Conservation (phyloP, 2,329 filamentous ascomycete genomes). For the Calonectria pseudoreteaudii region DNA sequence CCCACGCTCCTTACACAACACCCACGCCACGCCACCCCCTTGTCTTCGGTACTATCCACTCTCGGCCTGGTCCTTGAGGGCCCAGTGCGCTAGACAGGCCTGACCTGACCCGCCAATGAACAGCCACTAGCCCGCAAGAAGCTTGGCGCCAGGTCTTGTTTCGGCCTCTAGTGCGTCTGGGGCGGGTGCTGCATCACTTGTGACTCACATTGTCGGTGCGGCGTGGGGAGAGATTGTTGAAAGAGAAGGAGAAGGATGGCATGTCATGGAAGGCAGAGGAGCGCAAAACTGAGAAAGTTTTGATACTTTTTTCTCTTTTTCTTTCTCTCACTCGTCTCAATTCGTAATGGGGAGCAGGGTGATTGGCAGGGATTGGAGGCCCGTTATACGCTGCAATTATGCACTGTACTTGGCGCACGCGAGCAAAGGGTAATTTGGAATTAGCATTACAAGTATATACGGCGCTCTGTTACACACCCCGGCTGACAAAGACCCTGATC, state of each 20-base stretch:
- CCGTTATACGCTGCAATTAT: slow-evolving; percentile 4
- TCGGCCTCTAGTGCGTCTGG: slow-evolving; percentile 36
- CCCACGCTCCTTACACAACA: slow-evolving; percentile 14
- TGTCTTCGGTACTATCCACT: slow-evolving; percentile 12
- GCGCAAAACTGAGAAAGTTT: background rate
- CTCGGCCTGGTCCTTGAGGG: slow-evolving; percentile 19
- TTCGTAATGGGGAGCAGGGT: background rate
- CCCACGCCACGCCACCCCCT: slow-evolving; percentile 19
- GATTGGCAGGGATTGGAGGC: background rate
- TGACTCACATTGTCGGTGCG: slow-evolving; percentile 43
- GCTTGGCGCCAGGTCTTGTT: slow-evolving; percentile 39
- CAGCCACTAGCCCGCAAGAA: slow-evolving; percentile 32
- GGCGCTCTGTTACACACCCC: slow-evolving; percentile 2
- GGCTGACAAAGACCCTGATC: slow-evolving; percentile 14
- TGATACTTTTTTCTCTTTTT: background rate
- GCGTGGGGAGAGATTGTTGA: slow-evolving; percentile 24
- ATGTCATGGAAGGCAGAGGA: background rate
- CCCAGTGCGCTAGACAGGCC: slow-evolving; percentile 7
- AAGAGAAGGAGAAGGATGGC: slow-evolving; percentile 15
- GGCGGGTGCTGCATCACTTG: slow-evolving; percentile 38
- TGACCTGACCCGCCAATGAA: slow-evolving; percentile 29
- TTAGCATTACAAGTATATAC: background rate
- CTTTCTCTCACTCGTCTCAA: background rate
- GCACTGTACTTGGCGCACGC: background rate
- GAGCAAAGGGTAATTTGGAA: slow-evolving; percentile 13